Evolutionary conservation across 2,329 filamentous ascomycete genomes (phyloP).

Genomic region (Stachybotrys chlorohalonatus): DNA sequence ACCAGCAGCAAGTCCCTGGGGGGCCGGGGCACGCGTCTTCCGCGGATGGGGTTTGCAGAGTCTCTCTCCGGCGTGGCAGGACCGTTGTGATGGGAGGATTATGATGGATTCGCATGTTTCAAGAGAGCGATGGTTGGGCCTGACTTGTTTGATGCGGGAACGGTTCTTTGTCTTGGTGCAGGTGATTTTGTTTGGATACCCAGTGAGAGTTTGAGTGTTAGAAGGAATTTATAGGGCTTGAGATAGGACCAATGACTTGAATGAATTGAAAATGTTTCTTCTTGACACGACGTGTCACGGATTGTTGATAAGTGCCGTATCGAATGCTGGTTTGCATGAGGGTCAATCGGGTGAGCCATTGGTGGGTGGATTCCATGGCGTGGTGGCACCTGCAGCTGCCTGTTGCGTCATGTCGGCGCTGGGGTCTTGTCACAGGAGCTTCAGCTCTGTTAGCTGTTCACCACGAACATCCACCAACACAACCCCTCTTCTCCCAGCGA

Average conservation of each 20-base stretch:
- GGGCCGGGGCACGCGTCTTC: background rate
- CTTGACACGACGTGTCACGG: no score
- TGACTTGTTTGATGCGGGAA: background rate
- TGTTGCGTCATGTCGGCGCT: background rate
- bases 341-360: no score
- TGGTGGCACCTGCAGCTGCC: background rate
- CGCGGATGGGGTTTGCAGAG: background rate
- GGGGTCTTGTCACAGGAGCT: background rate
- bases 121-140: background rate
- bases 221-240: background rate
- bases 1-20: background rate
- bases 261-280: background rate
- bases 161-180: background rate
- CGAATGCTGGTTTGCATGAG: no score
- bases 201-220: background rate
- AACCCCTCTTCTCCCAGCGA: background rate
- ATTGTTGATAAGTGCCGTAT: no score
- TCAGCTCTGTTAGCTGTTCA: background rate
- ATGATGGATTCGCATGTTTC: background rate
- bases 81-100: background rate
- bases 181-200: background rate
- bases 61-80: background rate
- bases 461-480: background rate
- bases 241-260: background rate
- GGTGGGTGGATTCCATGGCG: no score